phyloP scores from a whole-genome alignment of 352 stramenopile genomes.

The Discostella stelligera region DNA sequence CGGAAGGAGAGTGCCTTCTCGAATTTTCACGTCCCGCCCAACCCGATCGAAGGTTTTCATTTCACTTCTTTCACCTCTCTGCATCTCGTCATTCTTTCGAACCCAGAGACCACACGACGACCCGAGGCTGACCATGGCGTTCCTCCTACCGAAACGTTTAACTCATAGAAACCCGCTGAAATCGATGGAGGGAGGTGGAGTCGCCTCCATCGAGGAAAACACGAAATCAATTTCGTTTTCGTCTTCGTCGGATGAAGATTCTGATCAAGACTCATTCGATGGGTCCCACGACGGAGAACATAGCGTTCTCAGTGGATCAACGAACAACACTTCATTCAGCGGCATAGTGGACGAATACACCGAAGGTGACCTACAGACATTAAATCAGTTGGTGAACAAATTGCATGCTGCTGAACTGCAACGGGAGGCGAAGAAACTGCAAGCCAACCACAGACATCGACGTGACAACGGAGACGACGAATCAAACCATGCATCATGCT shows the following conservation, averaged over 20 bases:
- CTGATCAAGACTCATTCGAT: background rate
- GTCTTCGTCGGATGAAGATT: background rate
- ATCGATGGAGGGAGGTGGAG: background rate
- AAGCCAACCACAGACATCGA: background rate
- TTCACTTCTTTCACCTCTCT: no score
- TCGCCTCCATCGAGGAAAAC: background rate
- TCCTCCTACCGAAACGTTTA: background rate
- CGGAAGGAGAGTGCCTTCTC: background rate
- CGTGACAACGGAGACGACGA: background rate
- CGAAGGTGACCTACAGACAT: conserved; percentile 10
- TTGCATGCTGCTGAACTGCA: conserved; percentile 12
- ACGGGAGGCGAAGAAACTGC: background rate
- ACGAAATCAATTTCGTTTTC: conserved; percentile 4
- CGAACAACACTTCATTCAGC: background rate
- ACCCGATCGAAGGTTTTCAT: no score
- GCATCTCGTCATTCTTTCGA: no score
- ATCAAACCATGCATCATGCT: background rate
- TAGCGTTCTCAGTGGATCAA: background rate
- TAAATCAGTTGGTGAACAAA: conserved; percentile 18
- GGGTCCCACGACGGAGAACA: background rate
- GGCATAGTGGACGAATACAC: background rate
- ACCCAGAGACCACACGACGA: no score
- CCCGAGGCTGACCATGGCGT: background rate
- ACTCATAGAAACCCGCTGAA: background rate
- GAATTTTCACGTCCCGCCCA: background rate